Base-by-base conservation (phyloP, 352 stramenopile species). In the Phytopythium sindhum region DNA sequence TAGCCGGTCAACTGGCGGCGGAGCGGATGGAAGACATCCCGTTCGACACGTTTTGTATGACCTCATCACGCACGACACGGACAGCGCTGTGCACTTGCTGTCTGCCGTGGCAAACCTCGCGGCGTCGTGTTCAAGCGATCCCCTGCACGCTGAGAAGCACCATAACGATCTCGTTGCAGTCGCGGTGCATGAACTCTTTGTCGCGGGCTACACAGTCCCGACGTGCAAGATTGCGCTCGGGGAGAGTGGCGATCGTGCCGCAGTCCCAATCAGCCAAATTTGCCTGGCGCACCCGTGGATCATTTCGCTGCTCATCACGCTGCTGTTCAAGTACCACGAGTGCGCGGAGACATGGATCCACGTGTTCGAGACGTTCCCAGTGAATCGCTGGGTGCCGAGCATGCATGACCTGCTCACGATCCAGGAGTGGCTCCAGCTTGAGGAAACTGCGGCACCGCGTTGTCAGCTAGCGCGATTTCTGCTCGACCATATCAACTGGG, bases 401-500 rank as follows among this genome's bases (percentile, higher is more conserved):
- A 63, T 64, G 4, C 69, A 78, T 11, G 87, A 96, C 66, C 62
- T 96, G 57, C 48, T 72, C 1, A 88, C 82, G 60, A 66, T 96
- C 17, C 85, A 96, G 61, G 81, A 91, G 56, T 96, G 87, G 87
- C 52, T 96, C 11, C 58, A 91, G 31, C 68, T 94, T n/a, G 82
- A 93, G 35, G 85, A 96, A 60, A 83, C 84, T 14, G 64, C 57
- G 0, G 71, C 85, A 26, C 73, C 81, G 31, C 80, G 86, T 19
- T 88, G 78, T 63, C 73, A 69, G 4, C 61, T 96, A 15, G 87
- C 85, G 41, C 71, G 87, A 12, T 93, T 93, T 57, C 67, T 96
- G 15, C 58, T 96, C 10, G 87, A 96, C 44, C 74, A 80, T 24
- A 90, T 96, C 52, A 94, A 94, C 73, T 96, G 87, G 87, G 85